Base-by-base conservation (phyloP, 2,329 filamentous ascomycete species). In the Thielaviopsis populi region DNA sequence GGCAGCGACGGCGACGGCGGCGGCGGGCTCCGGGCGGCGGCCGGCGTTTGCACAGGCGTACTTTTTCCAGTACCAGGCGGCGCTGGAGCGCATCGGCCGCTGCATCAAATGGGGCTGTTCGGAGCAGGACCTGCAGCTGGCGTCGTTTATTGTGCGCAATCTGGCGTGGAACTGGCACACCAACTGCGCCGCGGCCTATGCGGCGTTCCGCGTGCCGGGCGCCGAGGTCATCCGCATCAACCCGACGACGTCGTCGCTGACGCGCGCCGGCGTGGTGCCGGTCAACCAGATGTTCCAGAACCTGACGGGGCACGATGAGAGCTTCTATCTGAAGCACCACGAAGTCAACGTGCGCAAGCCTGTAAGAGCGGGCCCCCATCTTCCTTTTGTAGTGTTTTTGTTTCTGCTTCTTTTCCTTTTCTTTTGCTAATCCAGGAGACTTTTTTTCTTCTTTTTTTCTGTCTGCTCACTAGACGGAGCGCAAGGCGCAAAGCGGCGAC, bases 81-180 rank as follows among this genome's bases (percentile, higher is more conserved):
- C 61, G 13, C 24, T 64, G 22, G 48, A 62, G n/a, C 58, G 65
- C 17, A 42, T 66, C 2, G 65, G 65, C 1, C 59, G 59, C 40
- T 66, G 65, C 33, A 19, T 66, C 7, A 66, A 66, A 22, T 66
- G 46, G 46, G 65, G 65, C 15, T 66, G 65, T n/a, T 46, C n/a
- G n/a, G 65, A 63, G 19, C 37, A 61, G 8, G 58, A 66, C 19
- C 24, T 66, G 13, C 50, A 41, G 46, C 15, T 59, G 40, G 65
- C 62, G 24, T 27, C 48, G 11, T 37, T 43, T 5, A 42, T 65
- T 7, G 54, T 88, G 67, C 90, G 87, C 15, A 61, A 66, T 17
- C 37, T 66, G 48, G 62, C 62, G 40, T n/a, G 19, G 3, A 50
- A 48, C 33, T 66, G 65, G 65, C 62, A 61, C 43, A 59, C 41